Conservation (phyloP, 495 filamentous ascomycete species). For the Neurospora hispaniola region DNA sequence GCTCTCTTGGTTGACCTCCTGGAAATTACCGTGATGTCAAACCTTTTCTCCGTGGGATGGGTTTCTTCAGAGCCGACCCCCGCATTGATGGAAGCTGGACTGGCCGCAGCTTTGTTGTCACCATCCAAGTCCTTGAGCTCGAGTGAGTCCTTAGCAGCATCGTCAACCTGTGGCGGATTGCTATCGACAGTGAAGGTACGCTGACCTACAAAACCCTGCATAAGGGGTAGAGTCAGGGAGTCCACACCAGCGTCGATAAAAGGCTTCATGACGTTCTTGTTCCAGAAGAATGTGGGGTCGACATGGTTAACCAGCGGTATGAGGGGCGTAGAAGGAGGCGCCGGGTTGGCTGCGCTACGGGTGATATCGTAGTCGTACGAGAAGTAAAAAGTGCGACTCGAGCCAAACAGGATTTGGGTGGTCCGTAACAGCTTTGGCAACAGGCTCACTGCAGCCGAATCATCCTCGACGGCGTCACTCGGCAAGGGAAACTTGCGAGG, state of each 20-base stretch:
- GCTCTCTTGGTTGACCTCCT: conserved; percentile 73
- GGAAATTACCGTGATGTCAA: conserved; percentile 78
- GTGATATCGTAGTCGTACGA: conserved; percentile 90
- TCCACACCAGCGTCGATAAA: conserved; percentile 62
- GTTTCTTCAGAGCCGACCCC: conserved; percentile 17
- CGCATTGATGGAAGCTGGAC: conserved; percentile 8
- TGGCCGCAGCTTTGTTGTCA: conserved; percentile 7
- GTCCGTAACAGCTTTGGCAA: conserved; percentile 78
- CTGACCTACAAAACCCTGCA: conserved; percentile 95
- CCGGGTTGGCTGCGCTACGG: conserved; percentile 41
- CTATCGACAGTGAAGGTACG: conserved; percentile 57
- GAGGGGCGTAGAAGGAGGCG: conserved; percentile 22
- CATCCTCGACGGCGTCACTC: conserved; percentile 24
- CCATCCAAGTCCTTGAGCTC: conserved; percentile 26
- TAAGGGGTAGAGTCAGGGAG: conserved; percentile 64
- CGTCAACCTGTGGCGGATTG: conserved; percentile 33
- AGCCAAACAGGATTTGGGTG: conserved; percentile 65
- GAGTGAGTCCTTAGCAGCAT: conserved; percentile 27
- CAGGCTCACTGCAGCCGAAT: conserved; percentile 32
- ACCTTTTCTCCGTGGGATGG: conserved; percentile 36
- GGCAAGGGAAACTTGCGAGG: conserved; percentile 13
- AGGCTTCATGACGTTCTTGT: conserved; percentile 58
- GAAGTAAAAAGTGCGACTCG: conserved; percentile 79
- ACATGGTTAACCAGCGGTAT: conserved; percentile 58
- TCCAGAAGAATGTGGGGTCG: conserved; percentile 90